Percentiles rank a stretch among this genome's conserved stretches.
Evolutionary conservation across 2,329 filamentous ascomycete genomes (phyloP).

Genomic region (Parascedosporium putredinis): DNA sequence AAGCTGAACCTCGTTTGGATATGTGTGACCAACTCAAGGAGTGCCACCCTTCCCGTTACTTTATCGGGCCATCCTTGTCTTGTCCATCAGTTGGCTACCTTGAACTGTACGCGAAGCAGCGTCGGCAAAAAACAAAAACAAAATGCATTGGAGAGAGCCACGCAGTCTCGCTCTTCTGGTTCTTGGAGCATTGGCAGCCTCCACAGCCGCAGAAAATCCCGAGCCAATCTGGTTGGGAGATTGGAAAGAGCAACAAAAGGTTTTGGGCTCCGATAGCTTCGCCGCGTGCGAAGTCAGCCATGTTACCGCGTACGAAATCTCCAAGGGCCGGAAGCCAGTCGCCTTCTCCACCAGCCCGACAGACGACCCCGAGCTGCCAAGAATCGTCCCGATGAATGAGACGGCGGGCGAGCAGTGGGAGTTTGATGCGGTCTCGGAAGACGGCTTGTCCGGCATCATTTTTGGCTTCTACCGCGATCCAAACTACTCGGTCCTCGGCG

Average conservation of each 20-base stretch:
- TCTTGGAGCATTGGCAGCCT: no score
- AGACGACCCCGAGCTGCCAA: conserved; percentile 11
- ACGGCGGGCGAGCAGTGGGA: conserved; percentile 21
- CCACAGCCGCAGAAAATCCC: not conserved
- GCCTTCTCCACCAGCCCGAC: conserved; percentile 10
- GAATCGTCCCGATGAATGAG: conserved; percentile 16
- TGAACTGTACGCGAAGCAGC: not conserved
- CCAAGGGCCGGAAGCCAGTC: conserved; percentile 10
- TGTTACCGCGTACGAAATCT: conserved; percentile 6
- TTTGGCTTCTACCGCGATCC: conserved; percentile 21
- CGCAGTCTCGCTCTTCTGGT: not conserved
- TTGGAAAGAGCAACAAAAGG: conserved; percentile 3
- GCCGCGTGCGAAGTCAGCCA: conserved; percentile 7
- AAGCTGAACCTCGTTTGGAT: not conserved
- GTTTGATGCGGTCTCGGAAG: conserved; percentile 18
- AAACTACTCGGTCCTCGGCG: conserved; percentile 18
- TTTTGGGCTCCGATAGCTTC: not conserved
- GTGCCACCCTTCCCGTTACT: not conserved
- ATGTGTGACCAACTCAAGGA: not conserved
- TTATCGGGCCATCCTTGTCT: not conserved
- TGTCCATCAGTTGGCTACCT: not conserved
- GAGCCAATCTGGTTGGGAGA: conserved; percentile 1
- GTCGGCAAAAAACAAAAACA: no score
- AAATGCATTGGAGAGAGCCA: not conserved
- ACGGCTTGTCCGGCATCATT: conserved; percentile 15